A percentile compares a stretch with the other conserved stretches of the same genome.
Evolutionary conservation across 805 yeast species (phyloP).

Genomic region (Clavispora phyllophila): DNA sequence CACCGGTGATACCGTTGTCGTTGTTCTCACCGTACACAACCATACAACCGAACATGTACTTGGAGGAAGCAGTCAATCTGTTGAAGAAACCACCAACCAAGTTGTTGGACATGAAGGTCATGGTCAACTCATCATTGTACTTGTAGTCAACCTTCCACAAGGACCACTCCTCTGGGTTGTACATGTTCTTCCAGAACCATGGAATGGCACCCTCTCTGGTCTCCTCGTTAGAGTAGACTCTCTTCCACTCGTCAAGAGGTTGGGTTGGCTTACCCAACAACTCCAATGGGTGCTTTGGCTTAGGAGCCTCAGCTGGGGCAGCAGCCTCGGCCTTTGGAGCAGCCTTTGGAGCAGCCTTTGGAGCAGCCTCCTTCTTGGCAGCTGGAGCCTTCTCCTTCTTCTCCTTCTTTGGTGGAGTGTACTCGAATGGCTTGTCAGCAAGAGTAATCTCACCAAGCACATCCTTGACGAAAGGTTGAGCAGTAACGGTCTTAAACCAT

Average conservation of each 20-base stretch:
- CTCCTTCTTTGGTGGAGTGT: slow-evolving; percentile 64
- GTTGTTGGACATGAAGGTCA: slow-evolving; percentile 98
- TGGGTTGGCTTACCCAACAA: slow-evolving; percentile 67
- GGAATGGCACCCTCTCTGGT: slow-evolving; percentile 92
- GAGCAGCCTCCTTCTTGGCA: slow-evolving; percentile 28
- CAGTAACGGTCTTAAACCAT: slow-evolving; percentile 61
- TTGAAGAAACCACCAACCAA: slow-evolving; percentile 96
- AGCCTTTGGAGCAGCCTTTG: slow-evolving; percentile 19
- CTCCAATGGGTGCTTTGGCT: slow-evolving; percentile 89
- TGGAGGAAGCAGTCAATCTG: slow-evolving; percentile 88
- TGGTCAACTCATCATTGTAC: slow-evolving; percentile 95
- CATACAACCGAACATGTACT: slow-evolving; percentile 87
- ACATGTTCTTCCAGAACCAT: slow-evolving; percentile 94
- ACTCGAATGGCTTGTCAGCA: slow-evolving; percentile 63
- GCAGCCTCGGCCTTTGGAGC: slow-evolving; percentile 29
- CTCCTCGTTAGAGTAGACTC: slow-evolving; percentile 94
- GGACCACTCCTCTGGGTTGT: slow-evolving; percentile 90
- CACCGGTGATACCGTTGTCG: slow-evolving; percentile 96
- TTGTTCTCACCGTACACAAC: slow-evolving; percentile 98
- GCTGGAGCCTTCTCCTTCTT: slow-evolving; percentile 47
- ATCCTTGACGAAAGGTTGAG: slow-evolving; percentile 43
- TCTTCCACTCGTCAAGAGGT: slow-evolving; percentile 89
- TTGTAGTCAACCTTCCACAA: slow-evolving; percentile 93
- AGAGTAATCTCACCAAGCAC: slow-evolving; percentile 50
- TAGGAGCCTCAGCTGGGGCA: slow-evolving; percentile 55